phyloP scores from a whole-genome alignment of 2,329 filamentous ascomycete genomes.

The Paecilomyces sp. region DNA sequence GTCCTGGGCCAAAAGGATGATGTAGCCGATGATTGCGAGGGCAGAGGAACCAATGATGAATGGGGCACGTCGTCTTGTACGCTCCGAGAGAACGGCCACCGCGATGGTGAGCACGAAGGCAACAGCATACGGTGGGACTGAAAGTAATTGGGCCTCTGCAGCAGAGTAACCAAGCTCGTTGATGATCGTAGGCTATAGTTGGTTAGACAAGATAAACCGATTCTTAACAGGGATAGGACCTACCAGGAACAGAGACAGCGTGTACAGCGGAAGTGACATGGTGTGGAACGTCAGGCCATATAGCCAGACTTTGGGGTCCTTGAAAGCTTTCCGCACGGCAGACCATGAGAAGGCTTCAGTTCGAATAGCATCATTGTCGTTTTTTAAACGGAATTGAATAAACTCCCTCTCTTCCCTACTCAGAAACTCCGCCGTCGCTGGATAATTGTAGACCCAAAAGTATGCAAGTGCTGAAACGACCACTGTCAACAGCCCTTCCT shows the following conservation, averaged over 20 bases:
- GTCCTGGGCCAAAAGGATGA: constrained; percentile 49
- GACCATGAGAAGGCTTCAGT: constrained; percentile 63
- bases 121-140: constrained; percentile 58
- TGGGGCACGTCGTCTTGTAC: constrained; percentile 48
- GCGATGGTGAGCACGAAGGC: constrained; percentile 53
- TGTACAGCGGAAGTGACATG: constrained; percentile 54
- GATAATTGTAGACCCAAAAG: constrained; percentile 37
- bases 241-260: constrained; percentile 30
- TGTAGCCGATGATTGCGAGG: constrained; percentile 57
- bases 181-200: constrained; percentile 33
- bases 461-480: constrained; percentile 37
- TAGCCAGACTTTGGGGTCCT: constrained; percentile 64
- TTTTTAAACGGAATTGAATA: constrained; percentile 56
- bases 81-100: constrained; percentile 56
- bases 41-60: constrained; percentile 55
- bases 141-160: constrained; percentile 46
- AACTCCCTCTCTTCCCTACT: constrained; percentile 47
- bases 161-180: constrained; percentile 34
- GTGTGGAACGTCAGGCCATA: constrained; percentile 68
- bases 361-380: constrained; percentile 62
- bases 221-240: neutral
- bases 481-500: constrained; percentile 65
- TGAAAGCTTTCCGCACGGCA: constrained; percentile 56
- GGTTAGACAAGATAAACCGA: neutral
- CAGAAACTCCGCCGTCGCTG: constrained; percentile 34